Base-by-base conservation (phyloP, 2,329 filamentous ascomycete genomes). In the Calonectria pseudoreteaudii region DNA sequence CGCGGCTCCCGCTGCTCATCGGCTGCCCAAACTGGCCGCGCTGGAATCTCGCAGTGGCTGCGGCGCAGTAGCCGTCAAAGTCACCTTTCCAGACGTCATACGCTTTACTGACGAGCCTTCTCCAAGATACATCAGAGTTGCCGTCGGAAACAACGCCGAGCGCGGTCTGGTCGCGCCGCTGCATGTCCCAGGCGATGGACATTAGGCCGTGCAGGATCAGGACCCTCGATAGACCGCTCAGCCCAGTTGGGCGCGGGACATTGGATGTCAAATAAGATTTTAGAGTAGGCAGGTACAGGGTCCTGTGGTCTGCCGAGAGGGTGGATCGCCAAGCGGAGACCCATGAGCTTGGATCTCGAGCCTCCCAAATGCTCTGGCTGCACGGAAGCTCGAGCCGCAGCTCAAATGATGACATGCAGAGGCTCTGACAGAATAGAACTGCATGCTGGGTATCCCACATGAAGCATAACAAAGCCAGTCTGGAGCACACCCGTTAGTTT, bases 391-490 rank as follows among this genome's bases (percentile, higher is more conserved):
- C 85, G 0, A 90, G 86, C 0, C 90, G 87, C 1, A 93, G 85
- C 77, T 93, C 91, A 65, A 92, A 92, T 0, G 91, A 90, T 1
- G 90, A 92, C 91, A 93, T 93, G 81, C 91, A 93, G 0, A 93
- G 86, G 6, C 90, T 91, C 78, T 93, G 91, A n/a, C 90, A 92
- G 80, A 93, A 93, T 0, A 93, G 84, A 0, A 92, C 90, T 0
- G 91, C 91, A 73, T 93, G 91, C 69, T 93, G 91, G 0, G 90
- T 91, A 76, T 93, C 91, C 91, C 91, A 93, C 85, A 93, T 90
- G 79, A 93, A 93, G 78, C 90, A 93, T 7, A 91, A 84, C 49
- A 92, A 86, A 0, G 90, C 90, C 0, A 91, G 82, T 67, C 87
- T 87, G 60, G 9, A 68, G 8, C 4, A 6, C 4, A 26, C 3